Conservation (phyloP, 1,284 basidiomycete species). For the Moesziomyces globuligerus region DNA sequence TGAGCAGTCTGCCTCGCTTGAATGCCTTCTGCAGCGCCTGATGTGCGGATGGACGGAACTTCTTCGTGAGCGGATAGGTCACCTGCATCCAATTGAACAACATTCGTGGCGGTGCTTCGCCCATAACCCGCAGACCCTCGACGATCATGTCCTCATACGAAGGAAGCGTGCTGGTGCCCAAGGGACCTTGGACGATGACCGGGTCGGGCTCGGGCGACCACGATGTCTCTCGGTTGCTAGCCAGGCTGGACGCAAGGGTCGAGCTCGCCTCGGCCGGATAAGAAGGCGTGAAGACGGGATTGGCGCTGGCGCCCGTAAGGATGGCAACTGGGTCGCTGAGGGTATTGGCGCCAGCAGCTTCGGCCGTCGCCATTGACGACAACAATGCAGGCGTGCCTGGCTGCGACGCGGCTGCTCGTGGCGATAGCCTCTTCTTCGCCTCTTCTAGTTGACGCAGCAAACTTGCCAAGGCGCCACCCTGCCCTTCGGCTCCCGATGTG, state of each 20-base stretch:
- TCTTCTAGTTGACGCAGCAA: conserved; percentile 43
- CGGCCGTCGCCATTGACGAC: background rate
- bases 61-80: conserved; percentile 62
- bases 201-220: conserved; percentile 41
- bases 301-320: conserved; percentile 46
- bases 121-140: conserved; percentile 55
- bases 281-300: conserved; percentile 29
- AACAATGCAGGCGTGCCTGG: conserved; percentile 2
- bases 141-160: conserved; percentile 64
- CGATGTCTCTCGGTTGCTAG: conserved; percentile 6
- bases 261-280: conserved; percentile 11
- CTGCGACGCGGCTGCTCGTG: conserved; percentile 3
- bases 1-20: conserved; percentile 63
- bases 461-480: conserved; percentile 21
- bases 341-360: too few species aligned
- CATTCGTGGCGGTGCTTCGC: conserved; percentile 55
- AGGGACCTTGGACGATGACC: conserved; percentile 45
- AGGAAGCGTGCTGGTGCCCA: conserved; percentile 55
- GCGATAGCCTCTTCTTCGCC: conserved; percentile 25
- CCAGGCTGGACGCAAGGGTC: background rate
- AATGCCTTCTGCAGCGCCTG: conserved; percentile 65
- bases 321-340: conserved; percentile 37
- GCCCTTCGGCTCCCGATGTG: conserved; percentile 12
- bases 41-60: conserved; percentile 64
- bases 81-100: conserved; percentile 63